Evolutionary conservation across 805 yeast genomes (phyloP), one percentile per base, ranked within the genome.

Genomic region (Yamadazyma insecticola): DNA sequence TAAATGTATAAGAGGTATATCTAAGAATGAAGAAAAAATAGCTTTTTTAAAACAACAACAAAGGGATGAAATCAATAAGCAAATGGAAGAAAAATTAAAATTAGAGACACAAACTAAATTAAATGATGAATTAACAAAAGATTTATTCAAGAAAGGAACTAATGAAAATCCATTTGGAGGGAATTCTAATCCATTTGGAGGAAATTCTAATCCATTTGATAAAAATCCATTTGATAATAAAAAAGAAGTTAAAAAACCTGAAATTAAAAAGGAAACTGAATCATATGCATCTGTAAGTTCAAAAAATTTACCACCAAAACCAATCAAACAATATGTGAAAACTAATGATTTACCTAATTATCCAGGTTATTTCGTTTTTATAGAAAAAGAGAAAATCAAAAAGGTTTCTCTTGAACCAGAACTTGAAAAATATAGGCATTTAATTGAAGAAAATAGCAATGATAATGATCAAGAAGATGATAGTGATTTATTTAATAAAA

Each of bases 1-100:
- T 2, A 74, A 82, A 43, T 88, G 86, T 17, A 63, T 92, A 30
- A 68, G 97, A 51, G 95, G 90, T 2, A 65, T 89, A 1, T 59
- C 68, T 36, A 76, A 78, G 44, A 86, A 81, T 47, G 75, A 76
- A 0, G 57, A 49, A 8, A 56, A 63, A 32, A 61, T 78, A 26
- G 59, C 59, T 4, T 48, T 58, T 37, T 43, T 72, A 27, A 63
- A 50, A 39, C 50, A 41, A 46, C 70, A 48, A 48, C 54, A 54
- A 20, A 57, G 55, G 6, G 53, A 45, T 1, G 48, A 43, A 4
- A 41, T 50, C 2, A 46, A 49, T 29, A 43, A 62, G 30, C 55
- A 63, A 9, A 55, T 65, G 18, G 71, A 64, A 24, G 58, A 62
- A 6, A 62, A 65, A 30, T 51, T 65, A 24, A 50, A 59, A 27